Evolutionary conservation across 1,139 yeast species (phyloP).

Genomic region (Fermentozyma sake): DNA sequence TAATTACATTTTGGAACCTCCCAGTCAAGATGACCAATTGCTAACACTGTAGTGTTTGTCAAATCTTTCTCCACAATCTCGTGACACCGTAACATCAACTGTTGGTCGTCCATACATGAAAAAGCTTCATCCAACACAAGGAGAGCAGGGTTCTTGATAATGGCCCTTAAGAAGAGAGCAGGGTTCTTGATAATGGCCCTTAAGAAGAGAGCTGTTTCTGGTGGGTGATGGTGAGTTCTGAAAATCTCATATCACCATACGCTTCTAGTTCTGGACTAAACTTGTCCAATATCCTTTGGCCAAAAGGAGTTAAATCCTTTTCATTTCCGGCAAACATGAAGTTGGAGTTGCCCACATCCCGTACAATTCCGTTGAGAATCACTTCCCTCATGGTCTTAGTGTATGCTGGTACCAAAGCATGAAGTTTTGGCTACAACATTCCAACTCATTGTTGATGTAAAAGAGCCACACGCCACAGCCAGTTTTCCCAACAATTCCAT

Average conservation of each 20-base stretch:
- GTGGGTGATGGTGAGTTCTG: slow-evolving; percentile 58
- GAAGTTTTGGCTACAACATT: slow-evolving; percentile 87
- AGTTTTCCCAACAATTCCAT: slow-evolving; percentile 65
- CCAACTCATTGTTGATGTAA: slow-evolving; percentile 77
- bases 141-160: slow-evolving; percentile 71
- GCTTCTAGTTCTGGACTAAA: slow-evolving; percentile 27
- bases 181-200: too few relatives aligned
- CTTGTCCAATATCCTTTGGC: slow-evolving; percentile 14
- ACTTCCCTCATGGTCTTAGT: slow-evolving; percentile 51
- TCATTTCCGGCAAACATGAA: slow-evolving; percentile 22
- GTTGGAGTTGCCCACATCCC: slow-evolving; percentile 54
- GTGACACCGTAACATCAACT: slow-evolving; percentile 62
- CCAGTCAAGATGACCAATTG: slow-evolving; percentile 73
- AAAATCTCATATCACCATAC: slow-evolving; percentile 37
- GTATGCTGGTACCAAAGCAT: slow-evolving; percentile 73
- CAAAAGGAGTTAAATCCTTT: slow-evolving; percentile 11
- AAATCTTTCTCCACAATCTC: slow-evolving; percentile 42
- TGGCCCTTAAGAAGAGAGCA: slow-evolving; percentile 67
- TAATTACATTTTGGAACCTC: slow-evolving; percentile 36
- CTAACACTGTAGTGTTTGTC: slow-evolving; percentile 71
- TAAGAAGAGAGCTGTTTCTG: too few relatives aligned
- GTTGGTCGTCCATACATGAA: slow-evolving; percentile 75
- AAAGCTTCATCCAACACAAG: slow-evolving; percentile 89
- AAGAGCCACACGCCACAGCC: slow-evolving; percentile 71
- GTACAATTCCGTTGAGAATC: slow-evolving; percentile 66